A percentile compares a stretch with the other conserved stretches of the same genome.
These are phyloP conservation scores for Ceratobasidium papillatum DNA, from an alignment of 1,284 basidiomycete genomes.

Conservation along the genomic window DNA sequence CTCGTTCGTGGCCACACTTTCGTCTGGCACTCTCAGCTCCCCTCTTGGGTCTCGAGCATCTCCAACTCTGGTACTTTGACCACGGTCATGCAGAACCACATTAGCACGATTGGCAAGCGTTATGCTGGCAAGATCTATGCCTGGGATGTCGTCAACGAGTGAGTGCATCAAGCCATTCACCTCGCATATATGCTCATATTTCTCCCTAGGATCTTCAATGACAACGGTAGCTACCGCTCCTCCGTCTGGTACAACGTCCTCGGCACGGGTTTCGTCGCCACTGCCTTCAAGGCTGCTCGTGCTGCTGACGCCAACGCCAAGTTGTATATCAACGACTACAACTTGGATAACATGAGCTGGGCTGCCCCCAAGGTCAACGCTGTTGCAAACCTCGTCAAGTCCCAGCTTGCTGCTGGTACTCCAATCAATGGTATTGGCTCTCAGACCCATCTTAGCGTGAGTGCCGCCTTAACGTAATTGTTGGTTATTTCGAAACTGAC, in stretches of 20 bases:
- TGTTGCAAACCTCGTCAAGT: conserved; percentile 61
- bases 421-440: conserved; percentile 54
- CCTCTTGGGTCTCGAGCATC: conserved; percentile 43
- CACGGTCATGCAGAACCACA: conserved; percentile 56
- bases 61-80: conserved; percentile 39
- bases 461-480: conserved; percentile 21
- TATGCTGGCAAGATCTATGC: conserved; percentile 58
- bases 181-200: neutral
- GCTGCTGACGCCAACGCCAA: conserved; percentile 47
- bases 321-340: conserved; percentile 45
- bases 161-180: conserved; percentile 48
- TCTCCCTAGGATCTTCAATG: conserved; percentile 56
- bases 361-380: conserved; percentile 61
- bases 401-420: conserved; percentile 52
- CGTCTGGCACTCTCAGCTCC: conserved; percentile 36
- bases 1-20: conserved; percentile 19
- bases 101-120: conserved; percentile 54
- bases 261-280: conserved; percentile 46
- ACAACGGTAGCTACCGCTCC: conserved; percentile 54
- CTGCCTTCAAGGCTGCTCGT: conserved; percentile 47
- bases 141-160: conserved; percentile 54
- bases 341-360: conserved; percentile 39
- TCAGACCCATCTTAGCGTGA: conserved; percentile 51
- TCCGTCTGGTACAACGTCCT: conserved; percentile 54
- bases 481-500: conserved; percentile 13